Conservation (phyloP, 176 grass and related monocot species). For the Elaeis guineensis region DNA sequence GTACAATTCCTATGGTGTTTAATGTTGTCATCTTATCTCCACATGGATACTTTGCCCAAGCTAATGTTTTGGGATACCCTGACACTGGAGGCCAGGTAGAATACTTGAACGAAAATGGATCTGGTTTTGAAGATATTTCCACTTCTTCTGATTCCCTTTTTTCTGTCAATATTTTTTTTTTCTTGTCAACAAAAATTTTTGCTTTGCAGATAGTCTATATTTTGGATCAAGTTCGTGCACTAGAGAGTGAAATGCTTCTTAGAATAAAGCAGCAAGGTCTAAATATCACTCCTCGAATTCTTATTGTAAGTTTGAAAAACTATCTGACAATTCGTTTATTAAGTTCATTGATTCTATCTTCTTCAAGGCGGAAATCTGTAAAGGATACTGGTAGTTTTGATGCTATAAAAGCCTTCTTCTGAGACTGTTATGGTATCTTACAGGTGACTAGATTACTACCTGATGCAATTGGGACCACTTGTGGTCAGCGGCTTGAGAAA, state of each 20-base stretch:
- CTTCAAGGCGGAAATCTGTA: too few species aligned
- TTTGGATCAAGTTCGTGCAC: slow-evolving; percentile 89
- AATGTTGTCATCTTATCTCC: slow-evolving; percentile 97
- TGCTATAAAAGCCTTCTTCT: too few species aligned
- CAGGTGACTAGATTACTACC: slow-evolving; percentile 93
- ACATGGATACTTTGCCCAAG: slow-evolving; percentile 93
- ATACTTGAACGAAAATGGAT: not conserved
- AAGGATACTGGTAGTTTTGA: too few species aligned
- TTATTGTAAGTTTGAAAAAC: slow-evolving; percentile 52
- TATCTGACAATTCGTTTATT: too few species aligned
- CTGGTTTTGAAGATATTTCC: not conserved
- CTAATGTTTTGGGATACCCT: slow-evolving; percentile 96
- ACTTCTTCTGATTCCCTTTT: not conserved
- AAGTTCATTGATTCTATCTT: too few species aligned
- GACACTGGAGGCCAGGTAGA: slow-evolving; percentile 89
- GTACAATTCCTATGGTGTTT: slow-evolving; percentile 86
- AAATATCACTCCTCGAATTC: slow-evolving; percentile 86
- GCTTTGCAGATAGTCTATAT: slow-evolving; percentile 75
- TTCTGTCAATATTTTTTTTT: not conserved
- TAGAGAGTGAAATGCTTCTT: slow-evolving; percentile 95
- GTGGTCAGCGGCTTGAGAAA: slow-evolving; percentile 67
- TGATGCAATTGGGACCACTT: slow-evolving; percentile 93
- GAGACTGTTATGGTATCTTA: not conserved
- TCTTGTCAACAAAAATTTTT: too few species aligned
- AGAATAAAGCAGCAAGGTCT: slow-evolving; percentile 99